Percentiles rank a stretch among this genome's conserved stretches.
Conservation (phyloP, 2,329 filamentous ascomycete genomes). For the Zymoseptoria pseudotritici region DNA sequence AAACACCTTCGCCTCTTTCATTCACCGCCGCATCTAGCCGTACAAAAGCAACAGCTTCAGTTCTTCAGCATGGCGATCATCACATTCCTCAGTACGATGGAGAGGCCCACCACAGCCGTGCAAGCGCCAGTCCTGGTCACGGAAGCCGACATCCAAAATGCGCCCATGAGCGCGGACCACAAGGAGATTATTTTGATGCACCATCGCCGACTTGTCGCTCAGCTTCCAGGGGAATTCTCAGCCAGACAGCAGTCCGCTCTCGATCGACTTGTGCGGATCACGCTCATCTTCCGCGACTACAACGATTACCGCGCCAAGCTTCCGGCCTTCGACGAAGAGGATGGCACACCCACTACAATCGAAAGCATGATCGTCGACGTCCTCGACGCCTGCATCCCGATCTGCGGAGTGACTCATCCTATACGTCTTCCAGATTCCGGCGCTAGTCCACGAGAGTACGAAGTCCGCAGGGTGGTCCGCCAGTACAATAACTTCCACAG, state of each 20-base stretch:
- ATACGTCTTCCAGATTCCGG: not conserved
- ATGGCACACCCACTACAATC: not conserved
- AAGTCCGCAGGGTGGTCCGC: not conserved
- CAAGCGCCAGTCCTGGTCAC: not conserved
- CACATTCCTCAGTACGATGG: not conserved
- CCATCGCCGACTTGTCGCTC: not conserved
- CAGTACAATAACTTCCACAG: not conserved
- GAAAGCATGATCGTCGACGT: not conserved
- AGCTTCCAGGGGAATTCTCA: not conserved
- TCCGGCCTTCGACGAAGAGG: not conserved
- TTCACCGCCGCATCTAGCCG: not conserved
- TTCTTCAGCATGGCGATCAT: not conserved
- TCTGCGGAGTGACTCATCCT: not conserved
- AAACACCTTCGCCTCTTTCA: not conserved
- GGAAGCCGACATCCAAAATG: not conserved
- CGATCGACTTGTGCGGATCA: not conserved
- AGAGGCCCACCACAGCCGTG: not conserved
- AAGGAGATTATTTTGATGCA: not conserved
- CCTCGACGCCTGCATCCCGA: not conserved
- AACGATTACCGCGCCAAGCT: not conserved
- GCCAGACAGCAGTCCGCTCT: not conserved
- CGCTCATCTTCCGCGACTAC: not conserved
- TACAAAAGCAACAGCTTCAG: not conserved
- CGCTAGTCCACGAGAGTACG: not conserved
- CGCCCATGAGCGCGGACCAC: not conserved